Evolutionary conservation across 164 flowering plant genomes (phyloP).

Genomic region (Vitis rupestris): DNA sequence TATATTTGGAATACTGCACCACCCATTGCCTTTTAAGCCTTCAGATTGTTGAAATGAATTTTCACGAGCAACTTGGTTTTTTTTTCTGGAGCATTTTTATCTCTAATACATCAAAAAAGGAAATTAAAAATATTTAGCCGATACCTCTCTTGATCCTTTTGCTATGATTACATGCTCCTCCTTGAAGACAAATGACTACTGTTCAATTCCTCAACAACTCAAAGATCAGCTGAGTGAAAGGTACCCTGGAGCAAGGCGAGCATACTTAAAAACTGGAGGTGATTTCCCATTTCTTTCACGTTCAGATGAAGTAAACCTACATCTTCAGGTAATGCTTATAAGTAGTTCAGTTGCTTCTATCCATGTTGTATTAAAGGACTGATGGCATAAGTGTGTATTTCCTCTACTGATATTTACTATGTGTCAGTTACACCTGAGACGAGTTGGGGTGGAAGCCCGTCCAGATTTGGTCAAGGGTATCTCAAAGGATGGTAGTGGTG

Average conservation of each 20-base stretch:
- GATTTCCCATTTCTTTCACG: slow-evolving; percentile 99
- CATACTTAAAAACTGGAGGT: slow-evolving; percentile 83
- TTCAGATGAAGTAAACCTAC: slow-evolving; percentile 96
- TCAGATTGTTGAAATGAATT: too few relatives aligned
- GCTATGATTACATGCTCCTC: slow-evolving; percentile 2
- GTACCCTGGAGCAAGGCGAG: slow-evolving; percentile 88
- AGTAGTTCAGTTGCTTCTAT: too few relatives aligned
- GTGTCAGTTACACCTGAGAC: slow-evolving; percentile 77
- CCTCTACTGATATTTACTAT: slow-evolving; percentile 7
- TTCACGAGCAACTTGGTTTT: too few relatives aligned
- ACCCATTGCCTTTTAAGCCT: too few relatives aligned
- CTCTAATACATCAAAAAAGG: too few relatives aligned
- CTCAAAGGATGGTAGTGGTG: slow-evolving; percentile 46
- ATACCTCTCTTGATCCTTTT: slow-evolving; percentile 1
- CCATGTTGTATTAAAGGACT: not conserved
- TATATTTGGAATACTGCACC: too few relatives aligned
- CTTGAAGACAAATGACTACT: slow-evolving; percentile 90
- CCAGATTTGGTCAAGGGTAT: slow-evolving; percentile 54
- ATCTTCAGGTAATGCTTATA: slow-evolving; percentile 73
- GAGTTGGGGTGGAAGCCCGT: slow-evolving; percentile 87
- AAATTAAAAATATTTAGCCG: not conserved
- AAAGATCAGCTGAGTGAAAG: slow-evolving; percentile 89
- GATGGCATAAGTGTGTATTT: not conserved
- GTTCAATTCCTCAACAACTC: slow-evolving; percentile 79
- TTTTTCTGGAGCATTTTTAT: too few relatives aligned